phyloP scores from a whole-genome alignment of 2,329 filamentous ascomycete species.

The Clarireedia hainanense region DNA sequence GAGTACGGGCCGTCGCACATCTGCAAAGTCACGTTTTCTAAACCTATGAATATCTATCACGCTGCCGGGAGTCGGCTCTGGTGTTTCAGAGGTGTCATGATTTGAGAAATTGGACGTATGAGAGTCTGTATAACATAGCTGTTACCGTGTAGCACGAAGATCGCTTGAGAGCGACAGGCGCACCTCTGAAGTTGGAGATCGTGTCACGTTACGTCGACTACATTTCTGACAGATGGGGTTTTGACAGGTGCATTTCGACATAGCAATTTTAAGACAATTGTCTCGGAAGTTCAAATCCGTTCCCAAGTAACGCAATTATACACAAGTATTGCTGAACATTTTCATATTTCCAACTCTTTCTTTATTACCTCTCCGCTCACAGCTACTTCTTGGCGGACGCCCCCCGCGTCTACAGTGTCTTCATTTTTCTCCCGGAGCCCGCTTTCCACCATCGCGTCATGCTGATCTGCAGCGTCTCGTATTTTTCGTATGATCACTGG shows the following conservation, averaged over 20 bases:
- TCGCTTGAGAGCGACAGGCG: neutral
- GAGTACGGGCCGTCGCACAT: neutral
- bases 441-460: neutral
- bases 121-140: neutral
- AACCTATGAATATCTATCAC: neutral
- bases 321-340: neutral
- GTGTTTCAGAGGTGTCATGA: neutral
- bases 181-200: neutral
- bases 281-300: neutral
- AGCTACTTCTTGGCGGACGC: neutral
- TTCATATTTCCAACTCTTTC: neutral
- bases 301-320: neutral
- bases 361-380: too few species aligned
- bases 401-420: neutral
- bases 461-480: neutral
- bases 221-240: constrained; percentile 6
- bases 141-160: neutral
- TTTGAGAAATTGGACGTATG: neutral
- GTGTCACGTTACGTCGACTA: constrained; percentile 5
- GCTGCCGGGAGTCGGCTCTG: neutral
- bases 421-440: neutral
- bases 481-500: constrained; percentile 75
- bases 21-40: neutral
- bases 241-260: constrained; percentile 10
- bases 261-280: neutral